Base-by-base conservation (phyloP, 805 yeast genomes). In the Lachancea meyersii region DNA sequence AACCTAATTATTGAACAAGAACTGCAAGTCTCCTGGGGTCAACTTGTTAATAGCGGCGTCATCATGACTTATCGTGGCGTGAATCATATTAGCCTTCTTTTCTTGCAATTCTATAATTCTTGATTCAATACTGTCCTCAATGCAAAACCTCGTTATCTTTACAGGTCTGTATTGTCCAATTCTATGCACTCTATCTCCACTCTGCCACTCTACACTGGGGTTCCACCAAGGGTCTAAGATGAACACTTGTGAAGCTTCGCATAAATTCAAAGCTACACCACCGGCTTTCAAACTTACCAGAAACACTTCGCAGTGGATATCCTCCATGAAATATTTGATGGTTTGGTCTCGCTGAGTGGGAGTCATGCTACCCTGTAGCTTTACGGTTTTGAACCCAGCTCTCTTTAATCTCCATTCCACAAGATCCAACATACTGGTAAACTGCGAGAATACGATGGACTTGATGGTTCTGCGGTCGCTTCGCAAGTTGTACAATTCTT, bases 141-240 rank as follows among this genome's bases (percentile, higher is more conserved):
- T 91, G 52, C 95, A 87, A 57, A 93, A 79, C 36, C 97, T 75
- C 7, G 96, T 88, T 51, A 93, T 87, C 48, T 86, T 76, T 8
- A 93, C 96, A 0, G 99, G 98, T 51, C 99, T 68, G 54, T 76
- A 85, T 62, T 93, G 99, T 5, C 97, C 97, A 49, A 93, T 93
- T 66, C 99, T 79, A 65, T 93, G 97, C 18, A 93, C 97, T 67
- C 99, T 79, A 64, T 93, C 99, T 64, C 95, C 96, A 39, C 94
- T 82, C 63, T 93, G 99, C 88, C 97, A 93, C 62, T 93, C 98
- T 6, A 91, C 93, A 52, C 95, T 84, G 1, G 97, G 97, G 60
- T 93, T 94, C 97, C 98, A 93, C 98, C 98, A 93, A 27, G 97
- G 97, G 56, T 93, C 99, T 71, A 93, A 71, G 35, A 93, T 73